phyloP scores from a whole-genome alignment of 2,329 filamentous ascomycete genomes.

The Sporothrix brasiliensis region DNA sequence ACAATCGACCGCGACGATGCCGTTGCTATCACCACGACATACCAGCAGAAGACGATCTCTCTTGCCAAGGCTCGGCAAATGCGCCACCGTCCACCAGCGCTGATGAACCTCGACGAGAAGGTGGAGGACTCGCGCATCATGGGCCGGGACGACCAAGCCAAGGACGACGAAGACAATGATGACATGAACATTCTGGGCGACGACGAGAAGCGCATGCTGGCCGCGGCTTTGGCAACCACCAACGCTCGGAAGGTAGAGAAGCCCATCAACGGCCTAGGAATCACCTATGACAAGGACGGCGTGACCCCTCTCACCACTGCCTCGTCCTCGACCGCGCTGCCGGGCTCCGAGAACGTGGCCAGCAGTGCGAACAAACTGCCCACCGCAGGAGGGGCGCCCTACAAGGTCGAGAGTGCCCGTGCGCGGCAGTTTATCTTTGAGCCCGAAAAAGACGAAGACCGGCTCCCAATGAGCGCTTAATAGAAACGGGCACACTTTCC shows the following conservation, averaged over 20 bases:
- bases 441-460: slow-evolving; percentile 41
- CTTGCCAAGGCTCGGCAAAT: slow-evolving; percentile 84
- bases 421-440: slow-evolving; percentile 42
- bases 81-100: slow-evolving; percentile 84
- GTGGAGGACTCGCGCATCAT: slow-evolving; percentile 37
- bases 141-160: slow-evolving; percentile 31
- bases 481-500: not conserved
- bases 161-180: slow-evolving; percentile 37
- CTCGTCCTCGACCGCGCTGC: not conserved
- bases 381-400: slow-evolving; percentile 37
- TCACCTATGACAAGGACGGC: slow-evolving; percentile 47
- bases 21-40: slow-evolving; percentile 81
- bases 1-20: slow-evolving; percentile 91
- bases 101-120: slow-evolving; percentile 70
- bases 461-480: slow-evolving; percentile 39
- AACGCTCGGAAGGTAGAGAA: slow-evolving; percentile 33
- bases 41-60: slow-evolving; percentile 95
- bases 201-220: slow-evolving; percentile 36
- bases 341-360: not conserved
- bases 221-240: slow-evolving; percentile 36
- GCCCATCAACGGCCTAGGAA: slow-evolving; percentile 42
- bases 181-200: slow-evolving; percentile 33
- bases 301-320: slow-evolving; percentile 35
- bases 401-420: slow-evolving; percentile 43
- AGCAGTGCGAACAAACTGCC: slow-evolving; percentile 1